Conservation (phyloP, 768 basidiomycete species). For the Tephrocybe sp. region DNA sequence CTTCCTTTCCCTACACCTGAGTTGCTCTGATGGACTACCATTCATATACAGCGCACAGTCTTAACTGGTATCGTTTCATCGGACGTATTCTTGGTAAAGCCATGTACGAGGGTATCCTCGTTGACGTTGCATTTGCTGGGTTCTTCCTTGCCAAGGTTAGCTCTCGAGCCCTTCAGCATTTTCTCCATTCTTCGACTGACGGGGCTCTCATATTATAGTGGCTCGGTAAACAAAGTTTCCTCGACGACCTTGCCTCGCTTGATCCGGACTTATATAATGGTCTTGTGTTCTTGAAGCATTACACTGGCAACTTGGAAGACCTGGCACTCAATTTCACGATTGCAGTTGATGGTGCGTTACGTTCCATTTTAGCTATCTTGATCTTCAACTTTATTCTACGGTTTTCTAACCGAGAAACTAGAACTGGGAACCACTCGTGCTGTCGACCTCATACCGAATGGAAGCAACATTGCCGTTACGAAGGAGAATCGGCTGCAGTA, state of each 20-base stretch:
- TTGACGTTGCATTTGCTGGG: conserved; percentile 91
- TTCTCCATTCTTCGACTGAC: background rate
- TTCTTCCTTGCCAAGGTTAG: conserved; percentile 89
- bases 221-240: conserved; percentile 87
- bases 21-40: background rate
- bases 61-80: conserved; percentile 92
- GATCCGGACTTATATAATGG: conserved; percentile 93
- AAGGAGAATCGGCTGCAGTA: conserved; percentile 87
- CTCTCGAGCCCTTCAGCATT: background rate
- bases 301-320: conserved; percentile 82
- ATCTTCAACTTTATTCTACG: too few species aligned
- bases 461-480: conserved; percentile 81
- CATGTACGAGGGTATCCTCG: conserved; percentile 92
- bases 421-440: conserved; percentile 81
- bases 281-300: conserved; percentile 90
- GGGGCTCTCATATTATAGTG: conserved; percentile 46
- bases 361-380: too few species aligned
- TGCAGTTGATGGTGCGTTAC: conserved; percentile 73
- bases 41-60: conserved; percentile 59
- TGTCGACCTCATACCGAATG: conserved; percentile 77
- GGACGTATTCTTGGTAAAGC: conserved; percentile 95
- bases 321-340: conserved; percentile 88
- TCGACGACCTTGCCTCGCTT: conserved; percentile 89
- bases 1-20: background rate
- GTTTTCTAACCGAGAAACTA: conserved; percentile 30